Evolutionary conservation across 768 basidiomycete species (phyloP), one percentile per base, ranked within the genome.

Genomic region (Pulveroboletus ravenelii): DNA sequence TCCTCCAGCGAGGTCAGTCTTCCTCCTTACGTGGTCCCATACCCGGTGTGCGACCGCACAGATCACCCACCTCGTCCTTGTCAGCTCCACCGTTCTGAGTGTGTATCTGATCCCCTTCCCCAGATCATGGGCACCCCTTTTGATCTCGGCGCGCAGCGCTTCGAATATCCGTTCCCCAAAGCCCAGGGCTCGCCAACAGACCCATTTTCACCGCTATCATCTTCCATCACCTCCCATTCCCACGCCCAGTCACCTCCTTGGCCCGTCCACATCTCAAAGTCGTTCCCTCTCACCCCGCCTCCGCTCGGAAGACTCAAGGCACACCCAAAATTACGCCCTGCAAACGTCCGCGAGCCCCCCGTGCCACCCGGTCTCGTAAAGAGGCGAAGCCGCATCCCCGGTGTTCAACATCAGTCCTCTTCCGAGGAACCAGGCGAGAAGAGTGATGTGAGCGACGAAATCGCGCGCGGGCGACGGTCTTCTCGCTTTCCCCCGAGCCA

Each of bases 41-140:
- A n/a, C n/a, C n/a, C n/a, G n/a, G n/a, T n/a, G n/a, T n/a, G n/a
- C n/a, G n/a, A 23, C 20, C 20, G 4, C 20, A 23, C 20, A 23
- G 20, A 23, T n/a, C n/a, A n/a, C n/a, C n/a, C n/a, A n/a, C n/a
- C n/a, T n/a, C n/a, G n/a, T n/a, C n/a, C n/a, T n/a, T n/a, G n/a
- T n/a, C n/a, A n/a, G n/a, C n/a, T n/a, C n/a, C n/a, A n/a, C n/a
- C n/a, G n/a, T n/a, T n/a, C n/a, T n/a, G n/a, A n/a, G n/a, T n/a
- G n/a, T n/a, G n/a, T n/a, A n/a, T n/a, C n/a, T n/a, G n/a, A n/a
- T n/a, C n/a, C n/a, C n/a, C n/a, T n/a, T n/a, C n/a, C 30, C 36
- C 46, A 68, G 66, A 69, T 68, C 48, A 62, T 69, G 52, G 57
- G 66, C 42, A 68, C 66, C 0, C 66, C 66, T 9, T 68, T 68